A percentile compares a stretch with the other conserved stretches of the same genome.
These are phyloP conservation scores for Allium fistulosum DNA, from an alignment of 106 monocot species.

Conservation along the genomic window DNA sequence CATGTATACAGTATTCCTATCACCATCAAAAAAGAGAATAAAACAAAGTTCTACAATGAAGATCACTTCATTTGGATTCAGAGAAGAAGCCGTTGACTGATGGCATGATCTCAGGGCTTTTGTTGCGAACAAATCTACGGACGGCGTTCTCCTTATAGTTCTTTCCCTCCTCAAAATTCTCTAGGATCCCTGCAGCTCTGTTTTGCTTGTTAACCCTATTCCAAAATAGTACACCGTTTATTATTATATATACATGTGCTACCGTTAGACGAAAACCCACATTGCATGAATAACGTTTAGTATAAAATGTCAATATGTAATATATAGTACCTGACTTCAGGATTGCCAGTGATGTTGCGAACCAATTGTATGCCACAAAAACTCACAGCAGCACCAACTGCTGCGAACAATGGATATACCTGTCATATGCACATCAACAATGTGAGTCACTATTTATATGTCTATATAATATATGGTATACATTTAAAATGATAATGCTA, in stretches of 20 bases:
- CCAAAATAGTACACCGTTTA: neutral
- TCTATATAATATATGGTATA: neutral
- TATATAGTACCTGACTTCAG: neutral
- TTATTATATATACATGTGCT: too few relatives aligned
- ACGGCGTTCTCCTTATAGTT: slow-evolving; percentile 36
- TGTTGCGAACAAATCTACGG: slow-evolving; percentile 36
- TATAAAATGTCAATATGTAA: neutral
- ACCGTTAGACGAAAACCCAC: neutral
- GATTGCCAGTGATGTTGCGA: neutral
- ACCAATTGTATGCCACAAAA: neutral
- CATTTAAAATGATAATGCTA: neutral
- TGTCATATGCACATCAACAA: neutral
- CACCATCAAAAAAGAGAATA: too few relatives aligned
- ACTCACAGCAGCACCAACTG: neutral
- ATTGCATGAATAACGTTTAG: neutral
- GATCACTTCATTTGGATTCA: neutral
- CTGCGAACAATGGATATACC: neutral
- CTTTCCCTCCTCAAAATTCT: slow-evolving; percentile 55
- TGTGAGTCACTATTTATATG: neutral
- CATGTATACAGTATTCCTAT: too few relatives aligned
- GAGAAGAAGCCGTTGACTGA: slow-evolving; percentile 1
- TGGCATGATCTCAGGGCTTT: slow-evolving; percentile 58
- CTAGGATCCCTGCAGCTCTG: slow-evolving; percentile 56
- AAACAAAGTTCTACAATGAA: too few relatives aligned
- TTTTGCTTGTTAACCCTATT: slow-evolving; percentile 52